phyloP scores from a whole-genome alignment of 208 protist genomes.

The Trypanosoma theileri region DNA sequence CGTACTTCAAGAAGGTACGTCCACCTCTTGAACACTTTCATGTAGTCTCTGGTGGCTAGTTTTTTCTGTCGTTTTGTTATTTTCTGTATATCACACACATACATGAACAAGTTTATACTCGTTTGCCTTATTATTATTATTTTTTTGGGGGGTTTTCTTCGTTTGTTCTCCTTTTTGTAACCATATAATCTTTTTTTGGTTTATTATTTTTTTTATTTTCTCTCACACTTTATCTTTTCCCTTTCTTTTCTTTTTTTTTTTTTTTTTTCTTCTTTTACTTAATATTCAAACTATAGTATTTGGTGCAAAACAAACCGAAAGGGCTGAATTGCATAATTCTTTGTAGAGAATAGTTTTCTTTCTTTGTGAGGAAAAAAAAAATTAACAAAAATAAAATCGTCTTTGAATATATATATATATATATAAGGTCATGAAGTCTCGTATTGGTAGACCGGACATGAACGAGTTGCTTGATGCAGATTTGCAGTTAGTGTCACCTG shows the following conservation, averaged over 20 bases:
- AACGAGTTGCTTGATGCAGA: slow-evolving; percentile 7
- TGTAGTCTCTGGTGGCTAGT: slow-evolving; percentile 52
- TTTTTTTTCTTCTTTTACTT: slow-evolving; percentile 5
- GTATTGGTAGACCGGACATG: slow-evolving; percentile 8
- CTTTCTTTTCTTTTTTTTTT: slow-evolving; percentile 21
- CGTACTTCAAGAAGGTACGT: slow-evolving; percentile 44
- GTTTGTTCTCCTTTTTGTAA: background rate
- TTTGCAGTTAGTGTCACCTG: background rate
- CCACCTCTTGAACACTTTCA: slow-evolving; percentile 66
- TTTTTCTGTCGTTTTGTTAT: background rate
- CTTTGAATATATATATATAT: background rate
- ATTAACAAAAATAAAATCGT: background rate
- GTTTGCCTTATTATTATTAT: slow-evolving; percentile 7
- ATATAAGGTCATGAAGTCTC: slow-evolving; percentile 11
- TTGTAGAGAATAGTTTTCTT: background rate
- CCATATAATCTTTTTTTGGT: background rate
- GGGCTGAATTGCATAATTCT: background rate
- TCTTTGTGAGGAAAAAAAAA: background rate
- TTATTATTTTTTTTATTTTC: background rate
- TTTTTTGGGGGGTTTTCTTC: slow-evolving; percentile 2
- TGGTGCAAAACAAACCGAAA: background rate
- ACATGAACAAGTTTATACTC: background rate
- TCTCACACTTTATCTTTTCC: slow-evolving; percentile 24
- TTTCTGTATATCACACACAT: slow-evolving; percentile 13
- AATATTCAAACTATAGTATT: background rate